A percentile compares a stretch with the other conserved stretches of the same genome.
Conservation (phyloP, 805 yeast species). For the Candida lessepsii region DNA sequence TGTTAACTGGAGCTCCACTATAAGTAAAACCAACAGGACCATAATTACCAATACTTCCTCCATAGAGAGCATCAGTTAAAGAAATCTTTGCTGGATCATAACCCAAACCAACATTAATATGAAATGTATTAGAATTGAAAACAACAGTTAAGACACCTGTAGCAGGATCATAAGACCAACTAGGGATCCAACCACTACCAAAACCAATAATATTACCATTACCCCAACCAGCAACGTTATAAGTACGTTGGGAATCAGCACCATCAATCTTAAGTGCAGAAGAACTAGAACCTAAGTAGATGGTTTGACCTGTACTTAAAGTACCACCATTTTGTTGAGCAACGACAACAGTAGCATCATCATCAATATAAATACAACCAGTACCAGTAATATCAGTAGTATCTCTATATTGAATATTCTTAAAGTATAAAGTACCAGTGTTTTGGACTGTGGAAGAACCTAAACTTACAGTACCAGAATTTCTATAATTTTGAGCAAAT, state of each 20-base stretch:
- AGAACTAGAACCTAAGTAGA: constrained; percentile 2
- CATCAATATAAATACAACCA: constrained; percentile 21
- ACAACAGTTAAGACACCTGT: constrained; percentile 1
- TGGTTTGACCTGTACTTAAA: constrained; percentile 1
- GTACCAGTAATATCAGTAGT: constrained; percentile 16
- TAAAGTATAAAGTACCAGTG: constrained; percentile 25
- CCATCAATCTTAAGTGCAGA: constrained; percentile 18
- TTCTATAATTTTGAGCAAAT: constrained; percentile 20
- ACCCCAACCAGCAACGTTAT: constrained; percentile 26
- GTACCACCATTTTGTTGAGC: constrained; percentile 10
- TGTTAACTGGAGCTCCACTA: constrained; percentile 4
- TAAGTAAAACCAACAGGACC: constrained; percentile 9
- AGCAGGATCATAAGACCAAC: not conserved
- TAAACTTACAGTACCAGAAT: constrained; percentile 15
- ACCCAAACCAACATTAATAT: constrained; percentile 12
- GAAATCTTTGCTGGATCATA: constrained; percentile 6
- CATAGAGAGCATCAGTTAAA: constrained; percentile 6
- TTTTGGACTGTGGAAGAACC: constrained; percentile 18
- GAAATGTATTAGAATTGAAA: not conserved
- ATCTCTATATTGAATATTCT: constrained; percentile 18
- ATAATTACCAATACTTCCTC: constrained; percentile 13
- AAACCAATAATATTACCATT: constrained; percentile 26
- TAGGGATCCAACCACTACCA: constrained; percentile 1
- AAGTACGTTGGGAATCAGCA: constrained; percentile 16
- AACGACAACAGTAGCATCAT: constrained; percentile 11